Evolutionary conservation across 2,329 filamentous ascomycete genomes (phyloP).

Genomic region (Xylariaceae sp.): DNA sequence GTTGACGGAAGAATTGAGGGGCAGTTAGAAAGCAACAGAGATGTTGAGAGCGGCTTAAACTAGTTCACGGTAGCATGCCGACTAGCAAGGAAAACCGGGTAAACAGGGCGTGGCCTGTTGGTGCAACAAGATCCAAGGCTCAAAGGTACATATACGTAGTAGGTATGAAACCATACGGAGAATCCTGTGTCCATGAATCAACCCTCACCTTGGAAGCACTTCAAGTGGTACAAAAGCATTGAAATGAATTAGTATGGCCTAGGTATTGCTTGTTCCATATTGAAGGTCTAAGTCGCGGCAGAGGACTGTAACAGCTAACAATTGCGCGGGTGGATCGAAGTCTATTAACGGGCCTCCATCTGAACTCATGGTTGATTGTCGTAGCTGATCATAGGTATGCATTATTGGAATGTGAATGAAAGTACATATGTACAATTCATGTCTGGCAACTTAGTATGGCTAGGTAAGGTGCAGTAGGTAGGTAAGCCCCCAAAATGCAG

Average conservation of each 20-base stretch:
- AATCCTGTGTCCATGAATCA: conserved; percentile 29
- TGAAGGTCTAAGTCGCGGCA: no score
- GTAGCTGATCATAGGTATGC: no score
- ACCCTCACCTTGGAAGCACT: neutral
- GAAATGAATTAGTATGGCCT: neutral
- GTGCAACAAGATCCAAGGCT: neutral
- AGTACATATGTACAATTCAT: no score
- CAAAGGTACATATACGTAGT: neutral
- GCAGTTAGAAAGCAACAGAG: conserved; percentile 31
- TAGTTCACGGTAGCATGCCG: conserved; percentile 2
- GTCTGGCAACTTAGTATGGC: no score
- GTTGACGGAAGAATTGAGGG: conserved; percentile 47
- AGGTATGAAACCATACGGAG: conserved; percentile 12
- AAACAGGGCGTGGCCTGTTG: conserved; percentile 4
- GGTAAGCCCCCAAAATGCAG: no score
- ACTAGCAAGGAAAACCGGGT: conserved; percentile 11
- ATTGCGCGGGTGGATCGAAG: no score
- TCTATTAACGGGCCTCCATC: no score
- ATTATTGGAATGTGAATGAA: no score
- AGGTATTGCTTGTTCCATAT: no score
- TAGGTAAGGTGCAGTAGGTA: no score
- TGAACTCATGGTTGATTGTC: no score
- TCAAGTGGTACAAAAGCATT: neutral
- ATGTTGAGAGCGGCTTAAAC: neutral
- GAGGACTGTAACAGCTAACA: no score